Evolutionary conservation across 352 stramenopile genomes (phyloP), one percentile per base, ranked within the genome.

Genomic region (Globisporangium irregulare): DNA sequence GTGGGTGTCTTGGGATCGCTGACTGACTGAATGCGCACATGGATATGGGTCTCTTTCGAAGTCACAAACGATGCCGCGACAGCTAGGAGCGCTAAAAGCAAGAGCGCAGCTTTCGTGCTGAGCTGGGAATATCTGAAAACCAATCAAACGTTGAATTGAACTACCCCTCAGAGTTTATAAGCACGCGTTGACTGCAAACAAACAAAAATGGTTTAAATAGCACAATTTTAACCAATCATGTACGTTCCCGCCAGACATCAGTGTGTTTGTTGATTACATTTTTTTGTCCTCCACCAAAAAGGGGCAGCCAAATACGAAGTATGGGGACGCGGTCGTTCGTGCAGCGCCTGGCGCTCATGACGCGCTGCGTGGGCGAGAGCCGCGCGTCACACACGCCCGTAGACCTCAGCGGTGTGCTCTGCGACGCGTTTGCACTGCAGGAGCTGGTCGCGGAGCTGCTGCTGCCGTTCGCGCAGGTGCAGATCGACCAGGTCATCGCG

Each of bases 401-500:
- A 48, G 80, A 90, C 61, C 64, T 90, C 34, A 76, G 67, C 22
- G 66, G 41, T 25, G 59, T 89, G 2, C 50, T 91, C 15, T 67
- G 64, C 5, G 74, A 90, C 67, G 66, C 66, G 0, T 38, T 27
- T 24, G 38, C 72, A 6, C 71, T 90, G 10, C 70, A 70, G 10
- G 71, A 78, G 36, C 62, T 91, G 15, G 62, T 79, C 0, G 22
- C 53, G 10, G 82, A 87, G 51, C 69, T 91, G 1, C 75, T 76
- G 14, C 54, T 64, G 14, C 79, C 81, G 8, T 88, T 91, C 32
- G 69, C 72, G 60, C 53, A 75, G 34, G 59, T 76, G 41, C 69
- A 74, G 12, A 69, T 91, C 57, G 78, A 88, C 62, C 70, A 81
- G 54, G 64, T 87, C 51, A 38, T 88, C n/a, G 83, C 79, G 20